Conservation (phyloP, 164 flowering plant species). For the Litsea cubeba region DNA sequence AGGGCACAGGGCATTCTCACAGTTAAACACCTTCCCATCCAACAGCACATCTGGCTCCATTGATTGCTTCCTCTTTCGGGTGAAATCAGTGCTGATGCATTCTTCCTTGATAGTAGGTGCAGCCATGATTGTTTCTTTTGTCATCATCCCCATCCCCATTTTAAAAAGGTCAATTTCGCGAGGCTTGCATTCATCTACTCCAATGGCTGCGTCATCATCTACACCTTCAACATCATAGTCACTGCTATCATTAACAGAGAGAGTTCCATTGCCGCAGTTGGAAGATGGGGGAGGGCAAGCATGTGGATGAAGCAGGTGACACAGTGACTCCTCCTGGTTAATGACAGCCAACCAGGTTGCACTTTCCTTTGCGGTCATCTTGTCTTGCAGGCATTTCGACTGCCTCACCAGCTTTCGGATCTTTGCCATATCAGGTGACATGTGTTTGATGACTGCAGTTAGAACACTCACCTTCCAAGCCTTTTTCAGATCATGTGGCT, state of each 20-base stretch:
- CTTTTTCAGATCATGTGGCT: constrained; percentile 72
- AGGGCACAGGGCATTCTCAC: constrained; percentile 45
- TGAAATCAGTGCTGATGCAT: constrained; percentile 17
- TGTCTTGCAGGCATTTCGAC: constrained; percentile 67
- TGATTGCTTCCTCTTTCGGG: constrained; percentile 38
- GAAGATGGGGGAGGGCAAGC: constrained; percentile 32
- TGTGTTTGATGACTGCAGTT: constrained; percentile 64
- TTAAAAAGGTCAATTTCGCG: constrained; percentile 23
- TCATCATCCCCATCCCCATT: constrained; percentile 6
- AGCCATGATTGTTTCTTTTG: constrained; percentile 12
- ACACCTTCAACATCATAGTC: constrained; percentile 32
- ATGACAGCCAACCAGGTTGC: constrained; percentile 58
- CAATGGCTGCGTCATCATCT: constrained; percentile 25
- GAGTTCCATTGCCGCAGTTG: constrained; percentile 25
- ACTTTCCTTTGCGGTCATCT: constrained; percentile 67
- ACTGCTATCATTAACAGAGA: constrained; percentile 20
- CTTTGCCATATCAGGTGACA: constrained; percentile 65
- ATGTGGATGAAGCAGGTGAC: constrained; percentile 36
- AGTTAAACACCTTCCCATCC: constrained; percentile 38
- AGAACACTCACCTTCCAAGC: constrained; percentile 69
- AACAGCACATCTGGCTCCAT: constrained; percentile 24
- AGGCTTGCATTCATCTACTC: constrained; percentile 33
- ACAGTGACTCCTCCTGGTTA: constrained; percentile 48
- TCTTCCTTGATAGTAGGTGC: constrained; percentile 34
- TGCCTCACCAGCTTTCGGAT: constrained; percentile 62